These are phyloP conservation scores for Calamus simplicifolius DNA, from an alignment of 176 grass and related monocot genomes.

Conservation along the genomic window DNA sequence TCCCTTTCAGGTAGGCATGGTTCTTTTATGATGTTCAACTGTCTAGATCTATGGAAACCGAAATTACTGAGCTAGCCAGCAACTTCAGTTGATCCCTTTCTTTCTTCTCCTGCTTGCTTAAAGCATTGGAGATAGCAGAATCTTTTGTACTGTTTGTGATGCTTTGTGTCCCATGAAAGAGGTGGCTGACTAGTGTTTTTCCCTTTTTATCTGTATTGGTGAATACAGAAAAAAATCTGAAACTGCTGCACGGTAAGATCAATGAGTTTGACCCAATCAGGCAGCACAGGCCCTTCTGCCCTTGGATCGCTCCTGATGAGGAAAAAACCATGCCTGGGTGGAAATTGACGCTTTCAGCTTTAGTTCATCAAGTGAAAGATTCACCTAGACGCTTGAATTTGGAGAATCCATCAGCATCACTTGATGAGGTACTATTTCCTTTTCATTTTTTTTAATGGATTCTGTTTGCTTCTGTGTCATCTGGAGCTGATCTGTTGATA, in stretches of 20 bases:
- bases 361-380: conserved; percentile 48
- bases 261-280: conserved; percentile 80
- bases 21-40: too few species aligned
- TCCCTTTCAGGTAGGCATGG: too few species aligned
- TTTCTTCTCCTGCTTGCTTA: too few species aligned
- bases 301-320: conserved; percentile 63
- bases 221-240: conserved; percentile 25
- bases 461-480: conserved; percentile 16
- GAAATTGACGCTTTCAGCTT: conserved; percentile 57
- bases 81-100: too few species aligned
- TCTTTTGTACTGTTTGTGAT: too few species aligned
- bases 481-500: not conserved
- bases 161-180: too few species aligned
- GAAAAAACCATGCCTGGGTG: conserved; percentile 56
- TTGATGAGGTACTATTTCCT: conserved; percentile 51
- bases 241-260: conserved; percentile 38
- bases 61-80: too few species aligned
- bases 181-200: too few species aligned
- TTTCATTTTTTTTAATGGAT: conserved; percentile 9
- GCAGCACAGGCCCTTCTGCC: conserved; percentile 89
- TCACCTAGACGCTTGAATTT: not conserved
- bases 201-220: not conserved
- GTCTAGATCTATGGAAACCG: too few species aligned
- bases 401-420: conserved; percentile 27
- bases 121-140: too few species aligned